Evolutionary conservation across 2,329 filamentous ascomycete species (phyloP).

Genomic region (Davidsoniella australis): DNA sequence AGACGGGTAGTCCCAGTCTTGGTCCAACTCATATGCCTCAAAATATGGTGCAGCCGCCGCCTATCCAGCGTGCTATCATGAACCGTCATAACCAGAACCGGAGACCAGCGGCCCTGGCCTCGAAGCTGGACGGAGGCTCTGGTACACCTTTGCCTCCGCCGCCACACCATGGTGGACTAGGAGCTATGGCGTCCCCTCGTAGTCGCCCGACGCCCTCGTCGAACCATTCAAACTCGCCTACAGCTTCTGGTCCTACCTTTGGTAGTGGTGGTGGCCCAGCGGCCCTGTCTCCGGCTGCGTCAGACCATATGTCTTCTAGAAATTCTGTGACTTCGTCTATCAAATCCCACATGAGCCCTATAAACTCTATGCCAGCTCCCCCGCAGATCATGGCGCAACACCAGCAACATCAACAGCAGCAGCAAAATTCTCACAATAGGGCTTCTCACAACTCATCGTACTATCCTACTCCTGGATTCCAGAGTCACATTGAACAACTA

Average conservation of each 20-base stretch:
- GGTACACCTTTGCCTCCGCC: constrained; percentile 29
- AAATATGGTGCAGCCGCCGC: constrained; percentile 54
- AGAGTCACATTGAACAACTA: constrained; percentile 88
- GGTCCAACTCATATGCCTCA: constrained; percentile 51
- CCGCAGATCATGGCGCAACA: constrained; percentile 6
- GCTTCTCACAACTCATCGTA: constrained; percentile 30
- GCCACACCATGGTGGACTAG: constrained; percentile 18
- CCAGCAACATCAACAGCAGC: constrained; percentile 5
- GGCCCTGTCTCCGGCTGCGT: constrained; percentile 27
- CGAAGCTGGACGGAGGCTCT: constrained; percentile 45
- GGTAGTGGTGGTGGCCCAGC: constrained; percentile 17
- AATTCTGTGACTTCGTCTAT: constrained; percentile 17
- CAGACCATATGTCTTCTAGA: constrained; percentile 23
- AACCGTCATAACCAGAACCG: constrained; percentile 64
- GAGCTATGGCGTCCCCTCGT: constrained; percentile 46
- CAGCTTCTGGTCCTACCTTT: constrained; percentile 29
- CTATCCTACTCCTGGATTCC: constrained; percentile 69
- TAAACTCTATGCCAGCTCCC: constrained; percentile 14
- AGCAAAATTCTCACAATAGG: constrained; percentile 8
- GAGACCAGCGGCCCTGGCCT: constrained; percentile 57
- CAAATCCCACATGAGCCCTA: constrained; percentile 24
- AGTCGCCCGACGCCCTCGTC: constrained; percentile 70
- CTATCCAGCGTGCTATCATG: constrained; percentile 64
- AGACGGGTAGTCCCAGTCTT: constrained; percentile 73
- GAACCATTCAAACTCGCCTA: constrained; percentile 41